Evolutionary conservation across 371 early-diverging fungal genomes (phyloP).

Genomic region (Rhizopus delemar): DNA sequence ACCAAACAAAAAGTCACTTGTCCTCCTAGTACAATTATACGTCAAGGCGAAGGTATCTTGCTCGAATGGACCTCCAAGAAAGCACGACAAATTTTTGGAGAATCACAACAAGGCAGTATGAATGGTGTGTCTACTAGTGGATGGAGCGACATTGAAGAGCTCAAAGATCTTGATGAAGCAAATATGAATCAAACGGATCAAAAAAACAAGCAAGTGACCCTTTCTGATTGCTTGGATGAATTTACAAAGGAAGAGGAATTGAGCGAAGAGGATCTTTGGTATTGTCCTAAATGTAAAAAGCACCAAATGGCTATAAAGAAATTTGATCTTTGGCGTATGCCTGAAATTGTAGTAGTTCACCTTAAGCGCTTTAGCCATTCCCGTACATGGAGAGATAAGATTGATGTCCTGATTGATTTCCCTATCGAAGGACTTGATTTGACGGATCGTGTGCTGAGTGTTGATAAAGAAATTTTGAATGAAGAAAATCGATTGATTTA

Average conservation of each 20-base stretch:
- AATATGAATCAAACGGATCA: not conserved
- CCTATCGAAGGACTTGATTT: conserved; percentile 74
- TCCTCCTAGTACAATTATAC: conserved; percentile 32
- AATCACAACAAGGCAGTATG: conserved; percentile 2
- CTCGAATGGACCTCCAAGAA: conserved; percentile 28
- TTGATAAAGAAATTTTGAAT: conserved; percentile 4
- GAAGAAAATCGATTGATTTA: conserved; percentile 58
- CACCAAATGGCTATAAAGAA: conserved; percentile 82
- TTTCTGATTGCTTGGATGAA: conserved; percentile 78
- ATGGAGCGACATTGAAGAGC: conserved; percentile 30
- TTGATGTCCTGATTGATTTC: conserved; percentile 82
- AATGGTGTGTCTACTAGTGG: conserved; percentile 26
- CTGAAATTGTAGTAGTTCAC: conserved; percentile 88
- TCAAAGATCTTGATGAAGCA: conserved; percentile 29
- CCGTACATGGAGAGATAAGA: conserved; percentile 79
- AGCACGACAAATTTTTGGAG: conserved; percentile 37
- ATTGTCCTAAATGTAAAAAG: conserved; percentile 82
- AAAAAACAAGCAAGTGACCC: conserved; percentile 44
- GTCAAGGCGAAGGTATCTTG: conserved; percentile 47
- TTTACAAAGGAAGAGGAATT: conserved; percentile 83
- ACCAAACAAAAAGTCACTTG: conserved; percentile 21
- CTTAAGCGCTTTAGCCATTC: conserved; percentile 87
- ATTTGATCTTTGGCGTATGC: conserved; percentile 82
- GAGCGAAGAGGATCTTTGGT: conserved; percentile 81
- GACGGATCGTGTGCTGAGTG: conserved; percentile 44